phyloP scores from a whole-genome alignment of 1,284 basidiomycete genomes.

The Anthracocystis walkeri region DNA sequence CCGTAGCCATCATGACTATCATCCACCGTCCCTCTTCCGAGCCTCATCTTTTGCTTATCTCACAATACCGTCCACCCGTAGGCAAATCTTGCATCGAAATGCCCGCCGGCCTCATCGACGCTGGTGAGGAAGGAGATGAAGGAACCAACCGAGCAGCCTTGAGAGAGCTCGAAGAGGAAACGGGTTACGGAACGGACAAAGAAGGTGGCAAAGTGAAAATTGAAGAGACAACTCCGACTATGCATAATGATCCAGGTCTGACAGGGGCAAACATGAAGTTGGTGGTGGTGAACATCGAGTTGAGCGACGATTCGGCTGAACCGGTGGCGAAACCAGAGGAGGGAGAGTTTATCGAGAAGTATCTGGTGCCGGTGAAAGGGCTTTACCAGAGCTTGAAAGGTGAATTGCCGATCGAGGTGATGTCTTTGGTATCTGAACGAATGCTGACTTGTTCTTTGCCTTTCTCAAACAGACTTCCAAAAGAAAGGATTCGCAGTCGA shows the following conservation, averaged over 20 bases:
- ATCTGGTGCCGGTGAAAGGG: constrained; percentile 60
- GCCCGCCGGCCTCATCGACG: constrained; percentile 68
- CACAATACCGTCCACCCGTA: constrained; percentile 62
- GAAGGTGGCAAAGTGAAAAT: constrained; percentile 56
- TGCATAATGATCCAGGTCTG: constrained; percentile 65
- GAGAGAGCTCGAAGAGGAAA: constrained; percentile 66
- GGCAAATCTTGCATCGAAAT: constrained; percentile 65
- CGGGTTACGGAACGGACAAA: constrained; percentile 62
- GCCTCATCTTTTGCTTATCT: constrained; percentile 62
- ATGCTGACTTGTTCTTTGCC: background rate
- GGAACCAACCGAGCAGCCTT: constrained; percentile 62
- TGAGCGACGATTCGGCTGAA: constrained; percentile 60
- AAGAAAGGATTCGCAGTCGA: constrained; percentile 61
- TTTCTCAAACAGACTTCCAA: constrained; percentile 51
- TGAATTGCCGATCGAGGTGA: constrained; percentile 21
- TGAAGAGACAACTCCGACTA: constrained; percentile 49
- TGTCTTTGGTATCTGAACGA: background rate
- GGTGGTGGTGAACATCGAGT: constrained; percentile 58
- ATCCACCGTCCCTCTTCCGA: constrained; percentile 57
- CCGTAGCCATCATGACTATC: constrained; percentile 66
- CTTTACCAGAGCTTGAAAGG: constrained; percentile 55
- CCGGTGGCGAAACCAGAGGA: constrained; percentile 67
- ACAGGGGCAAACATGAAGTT: constrained; percentile 66
- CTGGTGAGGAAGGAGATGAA: constrained; percentile 61
- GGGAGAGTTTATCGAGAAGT: constrained; percentile 67